Evolutionary conservation across 177 flowering plant genomes (phyloP), one percentile per base, ranked within the genome.

Genomic region (Tripterygium wilfordii): DNA sequence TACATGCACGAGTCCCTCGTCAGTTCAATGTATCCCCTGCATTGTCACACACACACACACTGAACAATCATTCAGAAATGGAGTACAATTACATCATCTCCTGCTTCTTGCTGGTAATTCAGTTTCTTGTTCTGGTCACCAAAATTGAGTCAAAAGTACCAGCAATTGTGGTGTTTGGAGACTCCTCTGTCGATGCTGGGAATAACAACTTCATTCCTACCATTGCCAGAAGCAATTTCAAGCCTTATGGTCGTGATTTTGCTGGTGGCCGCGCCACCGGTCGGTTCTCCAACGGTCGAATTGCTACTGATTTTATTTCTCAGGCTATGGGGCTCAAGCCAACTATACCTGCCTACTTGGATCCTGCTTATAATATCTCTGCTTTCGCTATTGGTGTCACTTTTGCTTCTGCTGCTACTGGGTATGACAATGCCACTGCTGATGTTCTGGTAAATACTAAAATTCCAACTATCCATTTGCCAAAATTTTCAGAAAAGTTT

Each of bases 361-460:
- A 72, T 54, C 74, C 77, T 0, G 17, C n/a, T 0, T 72, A 65
- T 23, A 51, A 8, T 16, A 69, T 72, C 0, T 42, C 66, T 3
- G 74, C 68, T 44, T 72, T 72, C 13, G 71, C 74, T 23, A 65
- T 65, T 21, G 77, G 77, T 0, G 77, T 72, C 29, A 56, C 64
- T 49, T 72, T 72, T 47, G 77, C 77, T 25, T 72, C 77, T 27
- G 77, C 77, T 23, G 74, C 66, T 28, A 65, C 74, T 41, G 77
- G 77, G 38, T 72, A 55, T 23, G 74, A 72, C 42, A 72, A 65
- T 60, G 71, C 54, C 12, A 72, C 77, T 30, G 56, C 77, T 32
- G 53, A 46, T 42, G 67, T 76, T 0, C 62, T 71, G 8, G 86
- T 80, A 66, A 71, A 71, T 56, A 10, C 9, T 9, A 12, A 42